Percentiles rank a stretch among this genome's conserved stretches.
Evolutionary conservation across 805 yeast genomes (phyloP).

Genomic region (Kuraishia piskuri): DNA sequence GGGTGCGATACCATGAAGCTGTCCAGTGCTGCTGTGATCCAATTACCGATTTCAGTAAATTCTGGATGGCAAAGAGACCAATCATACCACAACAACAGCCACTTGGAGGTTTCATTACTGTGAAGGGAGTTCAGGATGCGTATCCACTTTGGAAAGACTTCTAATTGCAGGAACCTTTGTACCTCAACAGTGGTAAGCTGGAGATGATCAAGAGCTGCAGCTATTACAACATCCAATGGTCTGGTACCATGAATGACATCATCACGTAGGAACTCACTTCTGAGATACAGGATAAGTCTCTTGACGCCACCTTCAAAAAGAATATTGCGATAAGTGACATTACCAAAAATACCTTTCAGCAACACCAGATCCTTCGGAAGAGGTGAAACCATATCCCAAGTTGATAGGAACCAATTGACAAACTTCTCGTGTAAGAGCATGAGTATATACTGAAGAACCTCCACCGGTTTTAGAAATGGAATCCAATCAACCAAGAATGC

Average conservation of each 20-base stretch:
- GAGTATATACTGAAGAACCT: not conserved
- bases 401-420: slow-evolving; percentile 10
- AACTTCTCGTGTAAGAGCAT: slow-evolving; percentile 11
- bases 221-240: slow-evolving; percentile 1
- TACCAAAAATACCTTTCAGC: not conserved
- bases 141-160: not conserved
- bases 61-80: not conserved
- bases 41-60: not conserved
- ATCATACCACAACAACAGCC: not conserved
- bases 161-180: not conserved
- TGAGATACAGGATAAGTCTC: not conserved
- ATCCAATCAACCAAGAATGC: not conserved
- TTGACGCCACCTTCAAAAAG: not conserved
- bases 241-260: not conserved
- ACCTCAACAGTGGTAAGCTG: not conserved
- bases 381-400: slow-evolving; percentile 11
- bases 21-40: not conserved
- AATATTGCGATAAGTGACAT: not conserved
- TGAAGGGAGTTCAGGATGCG: not conserved
- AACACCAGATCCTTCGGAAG: slow-evolving; percentile 1
- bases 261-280: not conserved
- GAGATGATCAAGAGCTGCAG: not conserved
- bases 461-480: not conserved
- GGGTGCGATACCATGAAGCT: not conserved
- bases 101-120: not conserved